Conservation (phyloP, 73 alveolate genomes). For the Symbiodinium pilosum region DNA sequence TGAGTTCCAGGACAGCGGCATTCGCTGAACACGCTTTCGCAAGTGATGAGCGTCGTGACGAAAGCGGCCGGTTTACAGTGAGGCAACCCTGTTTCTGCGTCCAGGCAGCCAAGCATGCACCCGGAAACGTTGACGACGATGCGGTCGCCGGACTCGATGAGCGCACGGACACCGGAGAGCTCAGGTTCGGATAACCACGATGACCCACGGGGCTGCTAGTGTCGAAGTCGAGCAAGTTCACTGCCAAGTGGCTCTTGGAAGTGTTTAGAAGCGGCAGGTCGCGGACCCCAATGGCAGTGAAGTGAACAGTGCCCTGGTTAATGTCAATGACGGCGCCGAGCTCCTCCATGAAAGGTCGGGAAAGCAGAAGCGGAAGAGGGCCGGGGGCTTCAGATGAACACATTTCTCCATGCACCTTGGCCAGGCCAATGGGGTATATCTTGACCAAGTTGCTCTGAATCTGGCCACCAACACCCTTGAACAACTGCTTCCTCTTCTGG, state of each 20-base stretch:
- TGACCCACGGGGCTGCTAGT: neutral
- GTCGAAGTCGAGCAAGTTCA: neutral
- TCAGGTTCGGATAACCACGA: neutral
- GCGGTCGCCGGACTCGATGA: neutral
- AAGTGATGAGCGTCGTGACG: neutral
- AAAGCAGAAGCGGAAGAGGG: neutral
- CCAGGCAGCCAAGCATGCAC: neutral
- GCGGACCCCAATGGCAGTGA: neutral
- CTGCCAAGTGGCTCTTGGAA: neutral
- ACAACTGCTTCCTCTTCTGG: neutral
- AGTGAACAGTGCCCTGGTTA: neutral
- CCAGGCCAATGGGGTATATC: neutral
- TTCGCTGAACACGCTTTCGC: neutral
- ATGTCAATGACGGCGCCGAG: conserved; percentile 20
- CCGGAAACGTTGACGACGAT: neutral
- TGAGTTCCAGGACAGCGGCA: neutral
- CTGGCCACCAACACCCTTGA: conserved; percentile 33
- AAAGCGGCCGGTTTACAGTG: neutral
- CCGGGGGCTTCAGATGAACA: neutral
- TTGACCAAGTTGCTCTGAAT: neutral
- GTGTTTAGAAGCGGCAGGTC: neutral
- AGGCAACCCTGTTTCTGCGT: neutral
- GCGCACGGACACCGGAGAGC: neutral
- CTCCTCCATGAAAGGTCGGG: conserved; percentile 31
- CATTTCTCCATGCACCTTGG: neutral